These are phyloP conservation scores for Candida silvatica DNA, from an alignment of 805 yeast species.

Conservation along the genomic window DNA sequence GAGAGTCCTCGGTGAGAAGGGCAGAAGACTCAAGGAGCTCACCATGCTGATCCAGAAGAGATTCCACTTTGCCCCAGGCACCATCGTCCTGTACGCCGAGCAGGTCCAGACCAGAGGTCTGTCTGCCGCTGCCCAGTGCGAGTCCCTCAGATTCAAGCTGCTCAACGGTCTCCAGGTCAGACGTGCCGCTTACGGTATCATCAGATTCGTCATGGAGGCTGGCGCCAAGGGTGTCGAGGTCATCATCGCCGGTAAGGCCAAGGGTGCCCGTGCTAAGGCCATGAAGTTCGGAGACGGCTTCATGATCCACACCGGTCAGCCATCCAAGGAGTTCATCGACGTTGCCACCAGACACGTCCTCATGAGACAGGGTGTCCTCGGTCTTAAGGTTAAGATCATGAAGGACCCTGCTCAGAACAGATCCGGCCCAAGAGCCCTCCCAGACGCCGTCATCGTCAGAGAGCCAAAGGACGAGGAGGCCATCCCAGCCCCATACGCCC, in stretches of 20 bases:
- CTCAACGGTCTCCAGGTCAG: conserved; percentile 98
- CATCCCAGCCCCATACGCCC: conserved; percentile 74
- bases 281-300: conserved; percentile 99
- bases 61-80: conserved; percentile 92
- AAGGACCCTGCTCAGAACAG: conserved; percentile 90
- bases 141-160: conserved; percentile 96
- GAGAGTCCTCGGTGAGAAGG: conserved; percentile 98
- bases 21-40: conserved; percentile 99
- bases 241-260: conserved; percentile 98
- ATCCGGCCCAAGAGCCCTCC: conserved; percentile 84
- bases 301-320: conserved; percentile 99
- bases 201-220: conserved; percentile 99
- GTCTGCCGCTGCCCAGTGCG: conserved; percentile 99
- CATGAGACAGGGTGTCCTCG: conserved; percentile 99
- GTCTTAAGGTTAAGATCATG: conserved; percentile 99
- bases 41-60: conserved; percentile 97
- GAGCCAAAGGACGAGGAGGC: conserved; percentile 94
- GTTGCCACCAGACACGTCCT: conserved; percentile 98
- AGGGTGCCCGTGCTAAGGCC: conserved; percentile 99
- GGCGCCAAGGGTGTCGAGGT: conserved; percentile 99
- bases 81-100: conserved; percentile 94
- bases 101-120: conserved; percentile 99
- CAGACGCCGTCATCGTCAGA: conserved; percentile 86
- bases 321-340: conserved; percentile 97
- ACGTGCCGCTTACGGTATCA: conserved; percentile 99